Percentiles rank a stretch among this genome's conserved stretches.
phyloP scores from a whole-genome alignment of 2,329 filamentous ascomycete genomes.

The Nannizziopsis barbatae region DNA sequence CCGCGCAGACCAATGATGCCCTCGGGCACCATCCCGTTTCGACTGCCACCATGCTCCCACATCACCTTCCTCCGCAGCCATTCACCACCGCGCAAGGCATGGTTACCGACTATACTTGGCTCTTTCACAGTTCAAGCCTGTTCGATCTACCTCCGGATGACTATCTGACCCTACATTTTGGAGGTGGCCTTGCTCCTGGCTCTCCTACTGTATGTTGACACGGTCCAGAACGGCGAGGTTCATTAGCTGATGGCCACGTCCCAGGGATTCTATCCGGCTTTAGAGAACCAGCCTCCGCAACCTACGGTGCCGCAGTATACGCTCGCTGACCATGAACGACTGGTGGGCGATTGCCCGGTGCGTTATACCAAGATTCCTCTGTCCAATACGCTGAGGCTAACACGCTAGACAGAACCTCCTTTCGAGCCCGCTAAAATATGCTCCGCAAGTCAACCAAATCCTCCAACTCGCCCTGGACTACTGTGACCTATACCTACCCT shows the following conservation, averaged over 20 bases:
- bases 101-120: conserved; percentile 14
- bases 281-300: conserved; percentile 8
- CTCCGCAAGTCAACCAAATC: conserved; percentile 10
- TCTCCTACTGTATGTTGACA: conserved; percentile 3
- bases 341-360: conserved; percentile 15
- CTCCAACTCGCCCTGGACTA: conserved; percentile 16
- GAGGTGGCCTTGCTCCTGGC: conserved; percentile 5
- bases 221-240: neutral
- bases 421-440: conserved; percentile 12
- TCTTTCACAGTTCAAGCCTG: conserved; percentile 14
- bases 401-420: conserved; percentile 9
- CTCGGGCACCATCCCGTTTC: conserved; percentile 9
- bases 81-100: conserved; percentile 4
- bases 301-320: conserved; percentile 6
- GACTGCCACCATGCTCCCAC: conserved; percentile 6
- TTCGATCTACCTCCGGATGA: conserved; percentile 17
- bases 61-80: conserved; percentile 9
- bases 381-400: neutral
- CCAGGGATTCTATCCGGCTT: conserved; percentile 11
- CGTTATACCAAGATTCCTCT: neutral
- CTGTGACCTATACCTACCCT: conserved; percentile 17
- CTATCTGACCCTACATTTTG: conserved; percentile 17
- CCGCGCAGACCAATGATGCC: conserved; percentile 5
- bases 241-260: neutral
- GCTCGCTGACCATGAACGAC: conserved; percentile 12